phyloP scores from a whole-genome alignment of 768 basidiomycete genomes.

The Thelephora aurantiotincta region DNA sequence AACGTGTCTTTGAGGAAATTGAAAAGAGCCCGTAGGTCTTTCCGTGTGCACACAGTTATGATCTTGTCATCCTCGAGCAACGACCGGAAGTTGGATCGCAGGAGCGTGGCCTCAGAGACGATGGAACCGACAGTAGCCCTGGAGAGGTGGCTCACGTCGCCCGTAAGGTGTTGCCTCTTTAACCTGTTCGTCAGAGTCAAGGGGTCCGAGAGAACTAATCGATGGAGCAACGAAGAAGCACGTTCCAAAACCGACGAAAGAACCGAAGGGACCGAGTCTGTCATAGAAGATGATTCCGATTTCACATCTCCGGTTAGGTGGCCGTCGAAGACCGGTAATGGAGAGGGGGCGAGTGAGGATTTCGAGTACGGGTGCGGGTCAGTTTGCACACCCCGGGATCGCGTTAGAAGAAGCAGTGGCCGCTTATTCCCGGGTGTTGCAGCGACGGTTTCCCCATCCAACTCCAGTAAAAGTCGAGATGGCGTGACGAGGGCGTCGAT shows the following conservation, averaged over 20 bases:
- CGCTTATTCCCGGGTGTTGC: constrained; percentile 25
- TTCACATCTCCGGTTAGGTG: constrained; percentile 37
- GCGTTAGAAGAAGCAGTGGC: constrained; percentile 39
- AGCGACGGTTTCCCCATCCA: constrained; percentile 28
- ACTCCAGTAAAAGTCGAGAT: constrained; percentile 21
- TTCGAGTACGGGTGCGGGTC: constrained; percentile 7
- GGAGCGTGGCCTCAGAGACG: constrained; percentile 46
- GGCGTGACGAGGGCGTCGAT: constrained; percentile 10
- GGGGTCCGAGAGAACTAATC: constrained; percentile 65
- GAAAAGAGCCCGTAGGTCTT: constrained; percentile 72
- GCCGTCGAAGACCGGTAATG: constrained; percentile 16
- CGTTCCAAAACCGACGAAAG: constrained; percentile 50
- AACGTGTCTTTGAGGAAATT: constrained; percentile 80
- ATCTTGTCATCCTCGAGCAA: constrained; percentile 65
- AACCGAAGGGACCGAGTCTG: constrained; percentile 33
- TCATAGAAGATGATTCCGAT: constrained; percentile 65
- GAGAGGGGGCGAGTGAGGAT: constrained; percentile 10
- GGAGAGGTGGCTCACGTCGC: constrained; percentile 79
- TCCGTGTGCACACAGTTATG: constrained; percentile 48
- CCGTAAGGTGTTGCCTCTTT: constrained; percentile 78
- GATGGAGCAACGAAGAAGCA: constrained; percentile 44
- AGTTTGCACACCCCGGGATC: constrained; percentile 24
- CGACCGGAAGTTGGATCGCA: constrained; percentile 63
- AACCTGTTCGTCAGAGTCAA: constrained; percentile 79
- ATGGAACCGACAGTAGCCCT: constrained; percentile 67